phyloP scores from a whole-genome alignment of 208 protist genomes.

The Phytomonas francai region DNA sequence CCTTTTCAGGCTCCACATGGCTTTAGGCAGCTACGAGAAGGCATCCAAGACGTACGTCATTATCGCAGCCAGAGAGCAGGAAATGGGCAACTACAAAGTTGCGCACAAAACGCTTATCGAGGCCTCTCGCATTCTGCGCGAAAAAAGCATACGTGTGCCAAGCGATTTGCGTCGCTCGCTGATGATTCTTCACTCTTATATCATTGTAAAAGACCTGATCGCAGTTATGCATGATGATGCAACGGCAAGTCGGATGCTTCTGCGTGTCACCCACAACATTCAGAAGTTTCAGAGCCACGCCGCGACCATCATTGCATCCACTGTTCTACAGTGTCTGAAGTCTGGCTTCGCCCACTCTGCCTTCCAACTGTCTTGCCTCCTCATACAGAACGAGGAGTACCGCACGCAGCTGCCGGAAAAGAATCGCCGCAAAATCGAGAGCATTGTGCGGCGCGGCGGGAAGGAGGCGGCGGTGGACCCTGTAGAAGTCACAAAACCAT shows the following conservation, averaged over 20 bases:
- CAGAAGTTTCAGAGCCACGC: conserved; percentile 93
- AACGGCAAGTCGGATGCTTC: conserved; percentile 92
- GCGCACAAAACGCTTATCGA: conserved; percentile 94
- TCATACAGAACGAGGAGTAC: conserved; percentile 94
- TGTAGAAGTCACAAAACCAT: conserved; percentile 76
- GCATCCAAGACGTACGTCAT: conserved; percentile 94
- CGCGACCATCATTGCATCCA: conserved; percentile 92
- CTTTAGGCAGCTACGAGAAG: conserved; percentile 93
- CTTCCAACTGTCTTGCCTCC: conserved; percentile 92
- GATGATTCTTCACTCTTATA: conserved; percentile 96
- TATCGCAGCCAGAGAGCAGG: conserved; percentile 93
- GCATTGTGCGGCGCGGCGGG: conserved; percentile 87
- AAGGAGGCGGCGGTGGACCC: conserved; percentile 84
- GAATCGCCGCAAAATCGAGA: conserved; percentile 95
- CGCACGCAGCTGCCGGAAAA: conserved; percentile 88
- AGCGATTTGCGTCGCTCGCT: conserved; percentile 87
- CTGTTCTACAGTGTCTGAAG: conserved; percentile 94
- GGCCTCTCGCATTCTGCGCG: conserved; percentile 84
- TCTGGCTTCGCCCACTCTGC: conserved; percentile 86
- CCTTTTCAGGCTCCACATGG: conserved; percentile 96
- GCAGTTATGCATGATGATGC: conserved; percentile 86
- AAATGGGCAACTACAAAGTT: conserved; percentile 90
- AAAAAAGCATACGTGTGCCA: conserved; percentile 83
- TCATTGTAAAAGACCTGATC: conserved; percentile 93
- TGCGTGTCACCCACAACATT: conserved; percentile 93